Conservation (phyloP, 2,329 filamentous ascomycete species). For the Xylaria sp. region DNA sequence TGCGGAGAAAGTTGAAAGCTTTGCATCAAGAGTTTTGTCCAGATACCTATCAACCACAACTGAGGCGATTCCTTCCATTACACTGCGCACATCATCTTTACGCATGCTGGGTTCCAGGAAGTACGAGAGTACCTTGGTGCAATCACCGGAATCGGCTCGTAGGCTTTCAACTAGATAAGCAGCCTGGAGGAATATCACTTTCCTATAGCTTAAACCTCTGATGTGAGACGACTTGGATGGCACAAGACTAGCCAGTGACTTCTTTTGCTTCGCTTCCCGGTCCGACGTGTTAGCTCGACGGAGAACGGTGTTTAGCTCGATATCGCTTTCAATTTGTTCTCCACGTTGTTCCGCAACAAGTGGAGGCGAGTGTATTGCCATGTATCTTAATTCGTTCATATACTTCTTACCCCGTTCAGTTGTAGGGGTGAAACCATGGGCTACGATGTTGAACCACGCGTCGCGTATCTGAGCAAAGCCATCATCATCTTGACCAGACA, state of each 20-base stretch:
- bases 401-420: constrained; percentile 79
- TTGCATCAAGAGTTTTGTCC: constrained; percentile 75
- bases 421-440: constrained; percentile 85
- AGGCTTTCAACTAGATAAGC: constrained; percentile 90
- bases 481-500: constrained; percentile 68
- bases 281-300: constrained; percentile 85
- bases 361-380: constrained; percentile 88
- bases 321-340: constrained; percentile 92
- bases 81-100: constrained; percentile 68
- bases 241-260: constrained; percentile 76
- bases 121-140: constrained; percentile 88
- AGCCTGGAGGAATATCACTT: constrained; percentile 90
- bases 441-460: constrained; percentile 97
- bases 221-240: constrained; percentile 83
- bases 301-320: constrained; percentile 94
- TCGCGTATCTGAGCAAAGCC: constrained; percentile 81
- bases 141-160: constrained; percentile 86
- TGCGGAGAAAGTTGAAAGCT: constrained; percentile 83
- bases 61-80: constrained; percentile 71
- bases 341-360: constrained; percentile 88
- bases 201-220: constrained; percentile 83
- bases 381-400: constrained; percentile 78
- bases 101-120: constrained; percentile 92
- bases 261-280: constrained; percentile 82
- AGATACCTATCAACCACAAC: constrained; percentile 84